Evolutionary conservation across 2,329 filamentous ascomycete genomes (phyloP).

Genomic region (Aspergillus sp.): DNA sequence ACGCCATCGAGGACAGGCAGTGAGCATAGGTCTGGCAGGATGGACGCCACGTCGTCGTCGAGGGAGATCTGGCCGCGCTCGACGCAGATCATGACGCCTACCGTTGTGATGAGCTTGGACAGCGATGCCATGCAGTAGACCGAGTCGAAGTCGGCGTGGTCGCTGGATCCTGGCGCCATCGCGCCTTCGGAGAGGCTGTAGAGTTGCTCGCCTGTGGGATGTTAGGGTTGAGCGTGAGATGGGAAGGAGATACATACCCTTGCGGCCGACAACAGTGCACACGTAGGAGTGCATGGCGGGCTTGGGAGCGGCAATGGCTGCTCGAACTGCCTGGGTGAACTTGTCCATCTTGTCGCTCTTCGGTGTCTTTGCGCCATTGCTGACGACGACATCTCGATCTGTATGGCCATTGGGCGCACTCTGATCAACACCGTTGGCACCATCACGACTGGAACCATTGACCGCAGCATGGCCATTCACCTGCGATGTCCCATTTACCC

Average conservation of each 20-base stretch:
- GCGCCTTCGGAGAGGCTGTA: background rate
- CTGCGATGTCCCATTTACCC: background rate
- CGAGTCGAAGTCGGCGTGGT: background rate
- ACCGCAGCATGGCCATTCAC: background rate
- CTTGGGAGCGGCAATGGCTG: background rate
- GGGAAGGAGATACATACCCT: background rate
- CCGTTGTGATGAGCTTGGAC: background rate
- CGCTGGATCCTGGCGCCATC: background rate
- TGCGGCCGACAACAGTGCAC: background rate
- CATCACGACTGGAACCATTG: background rate
- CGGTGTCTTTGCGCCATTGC: background rate
- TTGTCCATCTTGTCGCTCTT: background rate
- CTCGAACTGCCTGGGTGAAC: background rate
- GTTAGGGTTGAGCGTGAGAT: background rate
- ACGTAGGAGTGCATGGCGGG: background rate
- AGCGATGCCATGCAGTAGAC: background rate
- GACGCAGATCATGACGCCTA: background rate
- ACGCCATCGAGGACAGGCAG: background rate
- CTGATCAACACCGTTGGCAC: background rate
- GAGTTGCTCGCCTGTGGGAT: background rate
- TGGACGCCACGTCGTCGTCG: background rate
- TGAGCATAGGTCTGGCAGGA: background rate
- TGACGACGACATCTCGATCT: background rate
- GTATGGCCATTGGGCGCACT: background rate
- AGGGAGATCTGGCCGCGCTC: background rate